Conservation (phyloP, 2,329 filamentous ascomycete species). For the Didymella keratinophila region DNA sequence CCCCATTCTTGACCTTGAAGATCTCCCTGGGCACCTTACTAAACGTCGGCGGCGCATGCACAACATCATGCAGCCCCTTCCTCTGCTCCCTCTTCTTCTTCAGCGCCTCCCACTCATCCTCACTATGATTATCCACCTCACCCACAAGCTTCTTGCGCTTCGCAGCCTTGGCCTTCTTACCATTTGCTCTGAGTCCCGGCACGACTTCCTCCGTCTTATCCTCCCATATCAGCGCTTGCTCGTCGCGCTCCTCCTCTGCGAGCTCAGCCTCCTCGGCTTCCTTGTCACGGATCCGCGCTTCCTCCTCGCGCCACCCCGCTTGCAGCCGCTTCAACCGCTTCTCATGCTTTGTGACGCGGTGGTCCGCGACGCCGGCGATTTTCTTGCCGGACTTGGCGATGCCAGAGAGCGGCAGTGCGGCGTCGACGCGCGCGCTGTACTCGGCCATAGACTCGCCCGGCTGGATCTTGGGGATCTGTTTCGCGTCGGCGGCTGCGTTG, state of each 20-base stretch:
- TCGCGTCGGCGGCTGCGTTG: slow-evolving; percentile 38
- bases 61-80: slow-evolving; percentile 67
- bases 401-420: slow-evolving; percentile 77
- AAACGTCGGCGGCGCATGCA: slow-evolving; percentile 77
- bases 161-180: slow-evolving; percentile 61
- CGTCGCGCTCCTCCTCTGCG: slow-evolving; percentile 68
- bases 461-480: slow-evolving; percentile 62
- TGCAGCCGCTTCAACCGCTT: slow-evolving; percentile 73
- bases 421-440: slow-evolving; percentile 83
- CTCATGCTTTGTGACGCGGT: slow-evolving; percentile 79
- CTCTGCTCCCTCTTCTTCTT: slow-evolving; percentile 64
- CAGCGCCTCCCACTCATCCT: slow-evolving; percentile 81
- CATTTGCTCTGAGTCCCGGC: slow-evolving; percentile 47
- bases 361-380: slow-evolving; percentile 70
- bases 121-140: slow-evolving; percentile 63
- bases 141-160: slow-evolving; percentile 61
- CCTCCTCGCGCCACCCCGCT: slow-evolving; percentile 64
- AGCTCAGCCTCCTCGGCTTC: slow-evolving; percentile 80
- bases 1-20: slow-evolving; percentile 70
- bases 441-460: slow-evolving; percentile 85
- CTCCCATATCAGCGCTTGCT: slow-evolving; percentile 68
- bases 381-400: slow-evolving; percentile 70
- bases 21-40: slow-evolving; percentile 68
- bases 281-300: slow-evolving; percentile 68
- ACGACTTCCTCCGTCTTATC: slow-evolving; percentile 70